Conservation (phyloP, 2,329 filamentous ascomycete genomes). For the Cladorrhinum sp. region DNA sequence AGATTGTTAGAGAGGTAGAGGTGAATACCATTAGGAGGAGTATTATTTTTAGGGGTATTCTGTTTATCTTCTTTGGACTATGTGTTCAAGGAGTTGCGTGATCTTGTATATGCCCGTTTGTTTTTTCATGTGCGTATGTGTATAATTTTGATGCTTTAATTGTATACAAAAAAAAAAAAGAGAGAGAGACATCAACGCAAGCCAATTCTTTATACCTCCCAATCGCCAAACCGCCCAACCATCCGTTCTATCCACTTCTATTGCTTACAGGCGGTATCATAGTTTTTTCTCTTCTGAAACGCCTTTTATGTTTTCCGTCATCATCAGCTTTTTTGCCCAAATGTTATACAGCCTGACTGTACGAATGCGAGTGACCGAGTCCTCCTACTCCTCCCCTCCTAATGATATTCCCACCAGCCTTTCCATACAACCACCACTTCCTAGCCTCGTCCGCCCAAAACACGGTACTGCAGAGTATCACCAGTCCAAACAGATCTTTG, state of each 20-base stretch:
- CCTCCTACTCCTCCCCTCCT: conserved; percentile 52
- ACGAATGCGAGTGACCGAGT: conserved; percentile 38
- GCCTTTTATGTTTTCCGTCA: too few species aligned
- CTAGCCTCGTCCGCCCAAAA: conserved; percentile 93
- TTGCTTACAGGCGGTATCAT: neutral
- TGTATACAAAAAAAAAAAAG: neutral
- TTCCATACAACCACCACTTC: conserved; percentile 70
- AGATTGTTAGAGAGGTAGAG: neutral
- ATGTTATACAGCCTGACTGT: conserved; percentile 62
- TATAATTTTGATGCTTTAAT: neutral
- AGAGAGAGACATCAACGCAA: neutral
- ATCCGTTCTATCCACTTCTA: neutral
- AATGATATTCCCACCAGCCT: too few species aligned
- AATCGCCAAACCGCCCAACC: neutral
- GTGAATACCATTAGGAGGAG: neutral
- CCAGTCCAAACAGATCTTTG: conserved; percentile 68
- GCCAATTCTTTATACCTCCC: neutral
- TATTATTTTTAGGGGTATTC: too few species aligned
- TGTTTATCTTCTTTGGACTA: too few species aligned
- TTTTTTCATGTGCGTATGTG: neutral
- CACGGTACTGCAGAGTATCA: conserved; percentile 78
- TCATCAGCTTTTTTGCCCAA: neutral
- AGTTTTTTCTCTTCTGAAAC: neutral
- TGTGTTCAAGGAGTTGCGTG: too few species aligned
- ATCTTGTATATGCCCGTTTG: neutral